Base-by-base conservation (phyloP, 371 early-diverging fungal genomes). In the Mortierella sp. region DNA sequence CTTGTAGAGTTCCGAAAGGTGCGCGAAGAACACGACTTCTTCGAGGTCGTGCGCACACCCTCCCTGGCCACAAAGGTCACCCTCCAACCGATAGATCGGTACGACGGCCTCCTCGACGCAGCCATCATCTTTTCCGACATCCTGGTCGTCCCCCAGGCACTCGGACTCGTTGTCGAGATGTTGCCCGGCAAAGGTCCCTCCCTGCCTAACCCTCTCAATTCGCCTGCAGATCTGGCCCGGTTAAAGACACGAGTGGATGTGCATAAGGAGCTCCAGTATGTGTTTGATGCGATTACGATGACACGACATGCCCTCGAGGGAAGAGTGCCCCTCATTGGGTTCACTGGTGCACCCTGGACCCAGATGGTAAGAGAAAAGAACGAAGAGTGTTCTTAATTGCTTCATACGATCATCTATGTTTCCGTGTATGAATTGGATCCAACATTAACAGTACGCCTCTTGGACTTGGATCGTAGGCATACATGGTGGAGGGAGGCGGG, bases 61-160 rank as follows among this genome's bases (percentile, higher is more conserved):
- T 94, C 93, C 80, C 88, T 98, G 37, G 99, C 99, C 26, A 95
- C 96, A 79, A 90, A 93, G 72, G 93, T 99, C 40, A 99, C 99
- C 5, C 86, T 99, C 53, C 99, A 99, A 89, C 99, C 99, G 48
- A 95, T 99, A 85, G 93, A 95, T 64, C 95, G 99, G 50, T 99
- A 96, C 87, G 91, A 86, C 14, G 94, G 91, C 2, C 91, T 97
- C 29, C 89, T 99, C 58, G 99, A 98, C 82, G 99, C 98, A 2
- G 93, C 98, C 14, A 99, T 99, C 86, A 99, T 99, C 76, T 99
- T 99, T 81, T 96, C 95, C 0, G 99, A 99, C 85, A 99, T 99
- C 79, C 90, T 99, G 34, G 99, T 98, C 37, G 92, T 99, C 65
- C 98, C 99, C 45, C 98, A 98, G 82, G 99, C 99, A 7, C 87